Base-by-base conservation (phyloP, 108 stramenopile genomes). In the Pseudonitzschia multiseries region DNA sequence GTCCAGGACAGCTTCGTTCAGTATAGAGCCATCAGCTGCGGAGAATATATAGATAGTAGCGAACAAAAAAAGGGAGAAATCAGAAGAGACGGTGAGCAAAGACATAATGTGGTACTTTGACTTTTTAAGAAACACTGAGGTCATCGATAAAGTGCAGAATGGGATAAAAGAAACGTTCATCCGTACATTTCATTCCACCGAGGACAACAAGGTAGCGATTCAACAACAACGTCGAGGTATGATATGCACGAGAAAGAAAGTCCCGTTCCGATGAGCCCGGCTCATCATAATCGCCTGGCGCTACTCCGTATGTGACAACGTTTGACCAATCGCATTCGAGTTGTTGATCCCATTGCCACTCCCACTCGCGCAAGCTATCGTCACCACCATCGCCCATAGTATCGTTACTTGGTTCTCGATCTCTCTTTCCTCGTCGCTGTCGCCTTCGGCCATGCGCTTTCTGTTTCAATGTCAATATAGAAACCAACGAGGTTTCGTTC, bases 191-290 rank as follows among this genome's bases (percentile, higher is more conserved):
- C 88, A 89, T 86, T 9, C 88, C 88, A 8, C 88, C 88, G 43
- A 86, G 27, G 20, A 86, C 66, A 13, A 89, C 36, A 48, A 89
- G 24, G 60, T 89, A 89, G 18, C 88, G 81, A 27, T 69, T 70
- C 15, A 33, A 43, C 14, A 89, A 44, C 50, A 89, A 64, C 42
- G 88, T 89, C 4, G 88, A 85, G 8, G 85, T 59, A 61, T 89
- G 88, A 74, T 89, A 89, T 8, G 88, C 88, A 8, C 88, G 70
- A 17, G 79, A 64, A 17, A 66, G 42, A 36, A 27, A 26, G 22
- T 56, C 1, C 54, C 54, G 54, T 56, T 56, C 50, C 36, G 26
- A 10, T 24, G 54, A 56, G 22, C 10, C 26, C 24, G 13, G 17
- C 2, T 24, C 54, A 10, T 62, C 61, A n/a, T 33, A 8, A 33